Percentiles rank a stretch among this genome's conserved stretches.
These are phyloP conservation scores for Aspergillus bertholletiae DNA, from an alignment of 495 filamentous ascomycete genomes.

Conservation along the genomic window DNA sequence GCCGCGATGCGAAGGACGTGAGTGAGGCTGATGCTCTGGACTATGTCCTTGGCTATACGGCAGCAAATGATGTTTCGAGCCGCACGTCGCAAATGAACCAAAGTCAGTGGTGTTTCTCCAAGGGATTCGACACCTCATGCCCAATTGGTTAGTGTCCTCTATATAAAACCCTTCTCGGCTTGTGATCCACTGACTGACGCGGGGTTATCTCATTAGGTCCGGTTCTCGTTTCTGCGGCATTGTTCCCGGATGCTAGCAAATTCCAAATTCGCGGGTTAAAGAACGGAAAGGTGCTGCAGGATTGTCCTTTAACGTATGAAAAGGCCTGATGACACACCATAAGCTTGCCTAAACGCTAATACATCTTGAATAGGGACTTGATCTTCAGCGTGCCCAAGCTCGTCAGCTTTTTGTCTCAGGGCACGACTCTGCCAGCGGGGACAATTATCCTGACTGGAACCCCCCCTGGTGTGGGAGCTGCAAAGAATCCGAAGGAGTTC, in stretches of 20 bases:
- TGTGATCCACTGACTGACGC: neutral
- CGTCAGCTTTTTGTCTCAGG: slow-evolving; percentile 70
- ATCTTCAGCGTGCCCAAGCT: slow-evolving; percentile 74
- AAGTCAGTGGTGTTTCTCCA: slow-evolving; percentile 76
- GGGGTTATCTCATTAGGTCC: slow-evolving; percentile 34
- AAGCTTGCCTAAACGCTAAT: slow-evolving; percentile 1
- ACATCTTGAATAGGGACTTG: slow-evolving; percentile 50
- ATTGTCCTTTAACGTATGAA: slow-evolving; percentile 51
- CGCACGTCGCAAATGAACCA: slow-evolving; percentile 77
- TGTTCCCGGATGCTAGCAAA: slow-evolving; percentile 59
- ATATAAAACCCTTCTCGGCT: neutral
- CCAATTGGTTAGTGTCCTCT: slow-evolving; percentile 54
- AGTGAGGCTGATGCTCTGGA: slow-evolving; percentile 64
- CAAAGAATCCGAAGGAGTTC: slow-evolving; percentile 53
- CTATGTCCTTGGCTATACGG: slow-evolving; percentile 75
- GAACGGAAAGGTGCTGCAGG: slow-evolving; percentile 69
- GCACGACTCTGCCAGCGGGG: slow-evolving; percentile 74
- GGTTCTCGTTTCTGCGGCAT: slow-evolving; percentile 49
- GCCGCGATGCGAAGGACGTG: slow-evolving; percentile 64
- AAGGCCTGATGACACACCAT: neutral
- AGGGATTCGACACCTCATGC: slow-evolving; percentile 80
- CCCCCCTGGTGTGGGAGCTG: slow-evolving; percentile 48
- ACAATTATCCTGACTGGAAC: slow-evolving; percentile 86
- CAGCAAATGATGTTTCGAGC: slow-evolving; percentile 79
- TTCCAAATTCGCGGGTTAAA: slow-evolving; percentile 62